Evolutionary conservation across 495 filamentous ascomycete species (phyloP).

Genomic region (Annulohypoxylon nitens): DNA sequence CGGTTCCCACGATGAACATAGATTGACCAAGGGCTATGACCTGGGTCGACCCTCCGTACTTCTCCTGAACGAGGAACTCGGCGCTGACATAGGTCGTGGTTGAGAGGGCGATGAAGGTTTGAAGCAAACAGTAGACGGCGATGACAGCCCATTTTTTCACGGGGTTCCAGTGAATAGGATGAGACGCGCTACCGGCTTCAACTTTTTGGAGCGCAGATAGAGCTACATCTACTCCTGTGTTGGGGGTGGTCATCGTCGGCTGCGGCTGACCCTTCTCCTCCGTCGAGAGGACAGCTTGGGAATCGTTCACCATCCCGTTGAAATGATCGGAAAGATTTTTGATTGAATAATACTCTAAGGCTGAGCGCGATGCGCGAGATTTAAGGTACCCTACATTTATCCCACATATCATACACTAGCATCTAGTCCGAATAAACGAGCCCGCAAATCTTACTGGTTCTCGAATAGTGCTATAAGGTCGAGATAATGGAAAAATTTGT

Average conservation of each 20-base stretch:
- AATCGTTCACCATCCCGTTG: slow-evolving; percentile 15
- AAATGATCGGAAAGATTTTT: slow-evolving; percentile 22
- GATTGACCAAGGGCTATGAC: slow-evolving; percentile 47
- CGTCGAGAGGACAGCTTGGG: not conserved
- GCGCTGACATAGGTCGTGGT: slow-evolving; percentile 54
- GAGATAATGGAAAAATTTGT: slow-evolving; percentile 21
- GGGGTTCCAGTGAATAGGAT: slow-evolving; percentile 54
- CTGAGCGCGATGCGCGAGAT: slow-evolving; percentile 24
- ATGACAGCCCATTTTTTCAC: slow-evolving; percentile 53
- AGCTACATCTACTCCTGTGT: slow-evolving; percentile 35
- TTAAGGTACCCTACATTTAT: slow-evolving; percentile 34
- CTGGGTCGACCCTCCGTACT: slow-evolving; percentile 52
- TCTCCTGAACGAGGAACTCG: slow-evolving; percentile 50
- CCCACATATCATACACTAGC: slow-evolving; percentile 19
- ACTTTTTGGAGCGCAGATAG: slow-evolving; percentile 48
- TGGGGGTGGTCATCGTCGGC: not conserved
- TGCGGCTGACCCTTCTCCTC: slow-evolving; percentile 32
- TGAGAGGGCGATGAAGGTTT: slow-evolving; percentile 51
- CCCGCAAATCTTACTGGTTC: slow-evolving; percentile 26
- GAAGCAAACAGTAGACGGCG: slow-evolving; percentile 52
- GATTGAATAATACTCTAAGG: slow-evolving; percentile 12
- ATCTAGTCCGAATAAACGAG: slow-evolving; percentile 7
- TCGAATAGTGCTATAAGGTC: slow-evolving; percentile 20
- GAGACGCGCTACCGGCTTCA: slow-evolving; percentile 45
- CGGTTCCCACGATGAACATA: slow-evolving; percentile 50